Base-by-base conservation (phyloP, 306 rosid species). In the Acmispon strigosus region DNA sequence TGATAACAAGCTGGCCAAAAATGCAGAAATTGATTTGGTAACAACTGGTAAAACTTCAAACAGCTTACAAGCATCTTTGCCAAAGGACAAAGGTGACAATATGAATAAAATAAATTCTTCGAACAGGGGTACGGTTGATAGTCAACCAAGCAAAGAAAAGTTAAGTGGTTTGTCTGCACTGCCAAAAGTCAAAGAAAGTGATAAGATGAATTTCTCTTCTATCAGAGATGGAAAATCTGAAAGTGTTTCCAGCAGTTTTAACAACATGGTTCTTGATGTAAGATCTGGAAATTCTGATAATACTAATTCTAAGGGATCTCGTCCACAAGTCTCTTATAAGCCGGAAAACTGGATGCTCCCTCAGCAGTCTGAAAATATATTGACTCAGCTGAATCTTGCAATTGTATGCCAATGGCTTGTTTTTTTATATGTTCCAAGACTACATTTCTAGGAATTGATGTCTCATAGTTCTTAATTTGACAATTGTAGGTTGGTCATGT, bases 311-410 rank as follows among this genome's bases (percentile, higher is more conserved):
- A 79, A 62, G 66, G 82, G 76, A 74, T 36, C 84, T 61, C 62
- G 19, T 52, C 64, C 86, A 10, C 81, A 58, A 24, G 75, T 47
- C 16, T 79, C 87, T 70, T 91, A 80, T 69, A 87, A 85, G 77
- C 86, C 89, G 32, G 99, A 94, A 79, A 85, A 84, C 47, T 94
- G 99, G 99, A 87, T 91, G 99, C 90, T 91, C 51, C 94, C 92
- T 58, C 86, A 94, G 61, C 86, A 91, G 68, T 86, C 85, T 78
- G 86, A 77, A 71, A 92, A 91, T 77, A 20, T 76, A 32, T 67
- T 91, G 84, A 82, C 89, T 71, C 99, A 94, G 85, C 80, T 94
- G 86, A 94, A 89, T 89, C 95, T 94, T 81, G 97, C 99, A 14
- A 82, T 94, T 17, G 94, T 88, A 80, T 67, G 99, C 69, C 27